Base-by-base conservation (phyloP, 2,329 filamentous ascomycete species). In the Curvularia sp. region DNA sequence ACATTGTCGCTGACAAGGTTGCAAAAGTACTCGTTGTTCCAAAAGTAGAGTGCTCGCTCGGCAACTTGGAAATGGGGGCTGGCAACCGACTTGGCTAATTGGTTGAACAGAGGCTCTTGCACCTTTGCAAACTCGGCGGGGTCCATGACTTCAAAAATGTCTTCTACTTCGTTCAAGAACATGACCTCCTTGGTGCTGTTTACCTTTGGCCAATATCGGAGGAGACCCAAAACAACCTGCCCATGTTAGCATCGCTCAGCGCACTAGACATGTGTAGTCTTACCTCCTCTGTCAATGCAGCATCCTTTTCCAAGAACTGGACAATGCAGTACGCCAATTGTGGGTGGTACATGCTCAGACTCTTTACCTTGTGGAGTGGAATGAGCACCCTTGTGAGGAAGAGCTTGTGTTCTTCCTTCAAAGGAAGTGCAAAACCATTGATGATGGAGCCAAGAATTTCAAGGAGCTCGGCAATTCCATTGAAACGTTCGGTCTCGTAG, bases 11-110 rank as follows among this genome's bases (percentile, higher is more conserved):
- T 97, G 67, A 99, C 95, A 58, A 99, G 84, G 75, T 98, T 99
- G 84, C 95, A 99, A 81, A 99, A 99, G 78, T 99, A 99, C 78
- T 99, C 95, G 75, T 99, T 99, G 84, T 99, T 99, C 95, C 95
- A 99, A 82, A 99, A 99, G 81, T 99, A 99, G 28, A 99, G 85
- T 5, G 95, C 95, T 66, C 95, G 88, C 81, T 99, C 95, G 18
- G 95, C 95, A 58, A 99, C 95, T 83, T 99, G 95, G 82, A 99
- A 99, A 79, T 99, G 95, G 49, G 95, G 95, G 75, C 95, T 99
- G 49, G 95, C 94, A 42, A 99, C 95, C 2, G 95, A 98, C 79
- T 98, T 99, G 65, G 95, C 93, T 65, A 99, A 84, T 77, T 99
- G 95, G 71, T 97, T 93, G 84, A 99, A 99, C 39, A 99, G 82